Percentiles rank a stretch among this genome's conserved stretches.
phyloP scores from a whole-genome alignment of 2,329 filamentous ascomycete species.

The Trichoderma atroviride region DNA sequence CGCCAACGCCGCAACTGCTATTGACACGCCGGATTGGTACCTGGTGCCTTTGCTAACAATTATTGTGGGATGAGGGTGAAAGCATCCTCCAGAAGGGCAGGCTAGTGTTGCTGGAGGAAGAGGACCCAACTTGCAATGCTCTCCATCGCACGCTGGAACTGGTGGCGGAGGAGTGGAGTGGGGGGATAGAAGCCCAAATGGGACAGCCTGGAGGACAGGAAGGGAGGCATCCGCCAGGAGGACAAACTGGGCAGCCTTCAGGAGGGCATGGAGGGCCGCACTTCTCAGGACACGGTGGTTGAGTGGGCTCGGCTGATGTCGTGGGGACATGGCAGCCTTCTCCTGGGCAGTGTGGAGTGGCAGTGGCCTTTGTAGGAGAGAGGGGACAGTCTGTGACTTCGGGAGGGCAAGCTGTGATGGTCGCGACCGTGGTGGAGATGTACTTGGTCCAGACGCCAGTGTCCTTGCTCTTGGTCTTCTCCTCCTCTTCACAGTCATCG shows the following conservation, averaged over 20 bases:
- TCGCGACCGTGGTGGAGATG: slow-evolving; percentile 26
- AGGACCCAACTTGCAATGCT: not conserved
- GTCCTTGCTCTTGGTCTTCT: not conserved
- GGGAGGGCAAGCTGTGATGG: slow-evolving; percentile 49
- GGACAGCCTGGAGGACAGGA: slow-evolving; percentile 1
- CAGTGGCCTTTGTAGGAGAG: not conserved
- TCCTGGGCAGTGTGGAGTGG: not conserved
- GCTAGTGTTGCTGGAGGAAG: not conserved
- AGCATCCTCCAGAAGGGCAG: slow-evolving; percentile 16
- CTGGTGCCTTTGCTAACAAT: slow-evolving; percentile 25
- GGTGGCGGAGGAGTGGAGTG: not conserved
- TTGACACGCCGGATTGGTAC: slow-evolving; percentile 1
- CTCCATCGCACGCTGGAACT: not conserved
- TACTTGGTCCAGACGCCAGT: slow-evolving; percentile 1
- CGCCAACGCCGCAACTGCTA: not conserved
- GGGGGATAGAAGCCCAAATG: not conserved
- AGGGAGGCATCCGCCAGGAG: too few species aligned
- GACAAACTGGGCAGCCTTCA: not conserved
- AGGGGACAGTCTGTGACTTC: slow-evolving; percentile 59
- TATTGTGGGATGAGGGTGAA: not conserved
- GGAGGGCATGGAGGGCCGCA: not conserved
- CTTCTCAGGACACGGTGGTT: not conserved
- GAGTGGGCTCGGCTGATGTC: not conserved
- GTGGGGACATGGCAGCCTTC: not conserved
- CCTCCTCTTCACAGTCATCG: slow-evolving; percentile 16